These are phyloP conservation scores for Cyclostephanos tholiformis DNA, from an alignment of 108 stramenopile species.

Conservation along the genomic window DNA sequence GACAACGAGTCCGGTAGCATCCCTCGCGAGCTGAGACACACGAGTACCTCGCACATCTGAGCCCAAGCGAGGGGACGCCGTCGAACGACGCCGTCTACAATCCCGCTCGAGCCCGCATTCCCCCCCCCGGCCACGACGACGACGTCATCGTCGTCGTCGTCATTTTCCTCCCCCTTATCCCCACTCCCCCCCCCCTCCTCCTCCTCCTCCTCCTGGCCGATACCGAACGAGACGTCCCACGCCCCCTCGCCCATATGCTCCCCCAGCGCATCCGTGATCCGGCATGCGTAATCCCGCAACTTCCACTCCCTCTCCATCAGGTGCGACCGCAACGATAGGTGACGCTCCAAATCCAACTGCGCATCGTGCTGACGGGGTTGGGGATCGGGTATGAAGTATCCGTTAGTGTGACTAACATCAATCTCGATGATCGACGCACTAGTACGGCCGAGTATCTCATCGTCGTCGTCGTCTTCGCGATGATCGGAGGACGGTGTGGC, in stretches of 20 bases:
- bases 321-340: constrained; percentile 58
- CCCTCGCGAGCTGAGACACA: constrained; percentile 62
- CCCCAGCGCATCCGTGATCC: constrained; percentile 58
- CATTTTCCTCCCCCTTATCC: background rate
- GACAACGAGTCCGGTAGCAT: constrained; percentile 64
- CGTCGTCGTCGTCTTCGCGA: constrained; percentile 1
- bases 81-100: background rate
- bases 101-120: too few species aligned
- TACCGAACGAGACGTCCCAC: constrained; percentile 62
- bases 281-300: constrained; percentile 53
- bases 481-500: too few species aligned
- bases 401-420: constrained; percentile 65
- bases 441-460: constrained; percentile 33
- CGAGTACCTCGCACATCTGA: constrained; percentile 77
- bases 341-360: constrained; percentile 64
- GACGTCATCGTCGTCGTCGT: background rate
- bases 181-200: background rate
- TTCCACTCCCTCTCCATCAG: constrained; percentile 59
- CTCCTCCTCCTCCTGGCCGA: constrained; percentile 61
- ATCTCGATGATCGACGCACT: constrained; percentile 51
- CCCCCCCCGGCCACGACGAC: too few species aligned
- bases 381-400: constrained; percentile 80
- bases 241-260: constrained; percentile 57
- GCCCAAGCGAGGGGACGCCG: constrained; percentile 64
- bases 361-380: constrained; percentile 68